A percentile compares a stretch with the other conserved stretches of the same genome.
phyloP scores from a whole-genome alignment of 192 early-diverging fungal species.

The Coemansia guatemalensis region DNA sequence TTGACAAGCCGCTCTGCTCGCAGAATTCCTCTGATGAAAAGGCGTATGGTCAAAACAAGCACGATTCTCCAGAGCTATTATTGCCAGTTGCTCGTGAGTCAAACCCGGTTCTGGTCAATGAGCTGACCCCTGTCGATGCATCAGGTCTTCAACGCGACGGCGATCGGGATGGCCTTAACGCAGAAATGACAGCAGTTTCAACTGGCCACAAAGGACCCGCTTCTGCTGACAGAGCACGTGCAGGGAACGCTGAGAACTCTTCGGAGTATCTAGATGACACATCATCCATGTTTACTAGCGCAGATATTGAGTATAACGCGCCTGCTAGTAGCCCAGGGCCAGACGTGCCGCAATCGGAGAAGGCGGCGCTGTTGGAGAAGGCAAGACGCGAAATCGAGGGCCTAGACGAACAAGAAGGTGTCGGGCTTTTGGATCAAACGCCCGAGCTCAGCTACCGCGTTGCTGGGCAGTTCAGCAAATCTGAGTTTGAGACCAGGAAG shows the following conservation, averaged over 20 bases:
- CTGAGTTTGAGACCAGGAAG: slow-evolving; percentile 30
- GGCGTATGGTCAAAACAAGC: no score
- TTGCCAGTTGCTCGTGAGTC: no score
- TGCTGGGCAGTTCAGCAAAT: slow-evolving; percentile 13
- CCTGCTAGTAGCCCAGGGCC: neutral
- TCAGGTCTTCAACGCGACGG: no score
- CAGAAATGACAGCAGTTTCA: no score
- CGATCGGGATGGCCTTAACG: no score
- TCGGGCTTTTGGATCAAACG: slow-evolving; percentile 50
- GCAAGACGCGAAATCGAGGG: slow-evolving; percentile 46
- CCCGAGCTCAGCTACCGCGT: slow-evolving; percentile 49
- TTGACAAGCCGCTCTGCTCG: slow-evolving; percentile 20
- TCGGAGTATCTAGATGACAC: slow-evolving; percentile 26
- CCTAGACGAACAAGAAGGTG: slow-evolving; percentile 46
- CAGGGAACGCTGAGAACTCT: slow-evolving; percentile 5
- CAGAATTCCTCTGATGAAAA: neutral
- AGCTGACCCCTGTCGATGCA: no score
- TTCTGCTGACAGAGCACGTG: no score
- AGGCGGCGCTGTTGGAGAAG: slow-evolving; percentile 37
- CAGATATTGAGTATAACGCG: slow-evolving; percentile 25
- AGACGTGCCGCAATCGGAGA: slow-evolving; percentile 20
- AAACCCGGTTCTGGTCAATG: no score
- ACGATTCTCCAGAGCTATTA: no score
- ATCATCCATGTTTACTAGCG: slow-evolving; percentile 45
- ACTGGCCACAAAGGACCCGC: no score